Evolutionary conservation across 345 rosid genomes (phyloP).

Genomic region (Hypericum androsaemum): DNA sequence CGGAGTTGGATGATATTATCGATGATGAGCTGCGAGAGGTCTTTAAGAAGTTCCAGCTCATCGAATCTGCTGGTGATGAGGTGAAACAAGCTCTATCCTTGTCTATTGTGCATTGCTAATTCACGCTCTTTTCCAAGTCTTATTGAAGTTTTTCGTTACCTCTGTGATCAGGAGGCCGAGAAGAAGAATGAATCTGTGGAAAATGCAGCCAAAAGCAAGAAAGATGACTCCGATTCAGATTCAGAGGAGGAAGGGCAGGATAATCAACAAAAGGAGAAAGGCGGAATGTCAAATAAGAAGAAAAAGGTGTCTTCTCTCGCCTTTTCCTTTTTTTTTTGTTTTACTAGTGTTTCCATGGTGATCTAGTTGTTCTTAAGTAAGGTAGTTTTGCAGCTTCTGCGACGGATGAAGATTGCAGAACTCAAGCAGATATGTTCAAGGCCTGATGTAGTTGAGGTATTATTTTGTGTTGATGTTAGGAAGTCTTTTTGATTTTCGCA

Average conservation of each 20-base stretch:
- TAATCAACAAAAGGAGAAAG: conserved; percentile 63
- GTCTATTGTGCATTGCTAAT: not conserved
- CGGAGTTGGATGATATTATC: conserved; percentile 70
- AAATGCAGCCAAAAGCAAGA: conserved; percentile 52
- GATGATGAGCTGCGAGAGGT: conserved; percentile 71
- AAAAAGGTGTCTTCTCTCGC: conserved; percentile 39
- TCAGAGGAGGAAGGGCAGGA: conserved; percentile 75
- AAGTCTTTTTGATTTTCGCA: too few relatives aligned
- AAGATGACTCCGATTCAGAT: conserved; percentile 42
- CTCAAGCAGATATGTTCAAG: conserved; percentile 85
- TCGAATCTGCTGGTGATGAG: conserved; percentile 46
- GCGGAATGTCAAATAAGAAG: conserved; percentile 69
- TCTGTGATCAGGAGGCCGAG: conserved; percentile 69
- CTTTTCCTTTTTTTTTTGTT: not conserved
- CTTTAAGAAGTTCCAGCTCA: conserved; percentile 73
- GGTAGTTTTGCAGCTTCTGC: conserved; percentile 48
- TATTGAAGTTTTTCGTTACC: not conserved
- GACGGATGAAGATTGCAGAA: conserved; percentile 92
- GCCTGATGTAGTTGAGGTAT: conserved; percentile 99
- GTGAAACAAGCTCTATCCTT: conserved; percentile 22
- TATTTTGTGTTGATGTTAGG: too few relatives aligned
- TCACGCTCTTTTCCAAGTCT: not conserved
- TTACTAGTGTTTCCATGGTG: not conserved
- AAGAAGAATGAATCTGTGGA: conserved; percentile 52
- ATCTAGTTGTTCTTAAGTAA: not conserved